These are phyloP conservation scores for Daldinia vernicosa DNA, from an alignment of 495 filamentous ascomycete species.

Conservation along the genomic window DNA sequence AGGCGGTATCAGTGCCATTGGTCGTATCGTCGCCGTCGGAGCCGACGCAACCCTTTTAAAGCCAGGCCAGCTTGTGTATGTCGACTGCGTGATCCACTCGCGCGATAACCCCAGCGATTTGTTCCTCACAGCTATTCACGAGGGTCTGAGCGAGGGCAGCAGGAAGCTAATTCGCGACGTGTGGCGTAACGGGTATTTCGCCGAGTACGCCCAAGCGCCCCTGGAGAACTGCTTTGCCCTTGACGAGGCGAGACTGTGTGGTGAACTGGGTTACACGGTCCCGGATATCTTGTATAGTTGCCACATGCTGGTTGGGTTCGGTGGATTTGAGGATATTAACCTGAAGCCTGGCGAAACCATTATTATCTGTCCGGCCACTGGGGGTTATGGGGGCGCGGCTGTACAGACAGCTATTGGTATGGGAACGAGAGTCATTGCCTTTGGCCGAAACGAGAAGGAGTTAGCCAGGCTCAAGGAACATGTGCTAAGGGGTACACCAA, in stretches of 20 bases:
- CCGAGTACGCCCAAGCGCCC: conserved; percentile 60
- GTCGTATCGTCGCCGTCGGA: conserved; percentile 56
- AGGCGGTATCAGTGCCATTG: conserved; percentile 52
- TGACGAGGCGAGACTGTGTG: conserved; percentile 52
- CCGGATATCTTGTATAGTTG: conserved; percentile 42
- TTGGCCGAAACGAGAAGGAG: conserved; percentile 55
- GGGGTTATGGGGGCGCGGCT: conserved; percentile 56
- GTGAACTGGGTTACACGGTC: conserved; percentile 46
- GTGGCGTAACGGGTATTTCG: conserved; percentile 45
- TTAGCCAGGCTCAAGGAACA: conserved; percentile 39
- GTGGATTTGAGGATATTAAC: conserved; percentile 59
- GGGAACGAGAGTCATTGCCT: conserved; percentile 62
- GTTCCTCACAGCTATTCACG: conserved; percentile 50
- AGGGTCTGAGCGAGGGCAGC: conserved; percentile 33
- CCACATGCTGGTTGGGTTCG: conserved; percentile 55
- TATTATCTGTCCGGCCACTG: conserved; percentile 62
- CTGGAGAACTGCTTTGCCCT: conserved; percentile 59
- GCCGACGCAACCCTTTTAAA: conserved; percentile 55
- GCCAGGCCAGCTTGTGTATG: conserved; percentile 57
- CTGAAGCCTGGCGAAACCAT: conserved; percentile 62
- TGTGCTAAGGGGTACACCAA: conserved; percentile 27
- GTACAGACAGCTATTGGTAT: conserved; percentile 59
- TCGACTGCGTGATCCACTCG: conserved; percentile 52
- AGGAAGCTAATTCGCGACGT: conserved; percentile 28
- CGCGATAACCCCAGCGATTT: conserved; percentile 54